A percentile compares a stretch with the other conserved stretches of the same genome.
Evolutionary conservation across 352 stramenopile genomes (phyloP).

Genomic region (Globisporangium nunn): DNA sequence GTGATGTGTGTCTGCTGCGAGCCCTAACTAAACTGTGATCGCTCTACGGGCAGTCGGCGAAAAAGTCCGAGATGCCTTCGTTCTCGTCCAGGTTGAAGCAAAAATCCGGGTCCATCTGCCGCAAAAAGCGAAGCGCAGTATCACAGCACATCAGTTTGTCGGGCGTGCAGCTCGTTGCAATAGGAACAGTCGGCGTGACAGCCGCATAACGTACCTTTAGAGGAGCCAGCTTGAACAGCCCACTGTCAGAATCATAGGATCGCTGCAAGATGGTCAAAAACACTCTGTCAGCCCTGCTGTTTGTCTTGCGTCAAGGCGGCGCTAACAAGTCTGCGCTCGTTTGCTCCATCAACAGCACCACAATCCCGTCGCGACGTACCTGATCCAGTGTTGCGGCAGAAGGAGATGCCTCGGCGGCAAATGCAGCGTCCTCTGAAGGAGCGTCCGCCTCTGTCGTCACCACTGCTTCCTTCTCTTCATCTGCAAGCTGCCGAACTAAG

Average conservation of each 20-base stretch:
- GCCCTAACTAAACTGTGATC: slow-evolving; percentile 11
- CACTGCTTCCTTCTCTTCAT: slow-evolving; percentile 25
- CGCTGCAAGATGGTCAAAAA: slow-evolving; percentile 20
- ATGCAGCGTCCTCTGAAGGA: slow-evolving; percentile 4
- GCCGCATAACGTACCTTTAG: slow-evolving; percentile 47
- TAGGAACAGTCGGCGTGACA: background rate
- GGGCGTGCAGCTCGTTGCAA: background rate
- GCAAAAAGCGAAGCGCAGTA: background rate
- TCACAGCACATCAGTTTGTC: background rate
- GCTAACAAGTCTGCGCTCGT: background rate
- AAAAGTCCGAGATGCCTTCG: slow-evolving; percentile 86
- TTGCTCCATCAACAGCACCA: background rate
- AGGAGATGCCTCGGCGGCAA: slow-evolving; percentile 15
- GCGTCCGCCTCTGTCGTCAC: slow-evolving; percentile 5
- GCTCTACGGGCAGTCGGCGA: slow-evolving; percentile 62
- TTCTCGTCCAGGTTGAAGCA: slow-evolving; percentile 86
- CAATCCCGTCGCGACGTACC: slow-evolving; percentile 17
- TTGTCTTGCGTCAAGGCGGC: background rate
- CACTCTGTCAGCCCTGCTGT: background rate
- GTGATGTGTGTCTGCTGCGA: background rate
- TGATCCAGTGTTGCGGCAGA: slow-evolving; percentile 46
- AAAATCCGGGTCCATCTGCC: slow-evolving; percentile 80
- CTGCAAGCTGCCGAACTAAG: slow-evolving; percentile 64
- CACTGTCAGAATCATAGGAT: slow-evolving; percentile 78
- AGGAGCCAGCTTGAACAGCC: slow-evolving; percentile 79